A percentile compares a stretch with the other conserved stretches of the same genome.
Conservation (phyloP, 176 grass and related monocot genomes). For the Aegilops sharonensis region DNA sequence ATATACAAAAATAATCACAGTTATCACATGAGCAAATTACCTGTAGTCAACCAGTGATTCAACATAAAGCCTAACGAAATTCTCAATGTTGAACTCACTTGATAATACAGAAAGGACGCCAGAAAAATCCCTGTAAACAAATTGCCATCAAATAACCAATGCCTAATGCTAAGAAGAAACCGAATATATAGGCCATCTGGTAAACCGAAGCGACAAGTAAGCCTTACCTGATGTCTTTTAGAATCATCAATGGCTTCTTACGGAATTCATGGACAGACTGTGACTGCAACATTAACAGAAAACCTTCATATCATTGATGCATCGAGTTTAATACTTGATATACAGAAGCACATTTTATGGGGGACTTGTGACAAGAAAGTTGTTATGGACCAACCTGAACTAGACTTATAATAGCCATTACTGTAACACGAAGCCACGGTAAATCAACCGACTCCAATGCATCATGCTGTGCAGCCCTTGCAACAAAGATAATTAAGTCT, state of each 20-base stretch:
- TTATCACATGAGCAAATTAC: conserved; percentile 40
- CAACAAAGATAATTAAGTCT: conserved; percentile 72
- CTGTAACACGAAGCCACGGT: conserved; percentile 83
- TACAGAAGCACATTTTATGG: not conserved
- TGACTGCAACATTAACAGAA: conserved; percentile 66
- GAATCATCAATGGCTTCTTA: conserved; percentile 77
- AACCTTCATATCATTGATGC: conserved; percentile 3
- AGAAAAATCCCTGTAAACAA: conserved; percentile 71
- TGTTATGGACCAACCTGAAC: conserved; percentile 58
- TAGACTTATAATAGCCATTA: conserved; percentile 88
- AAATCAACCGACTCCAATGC: conserved; percentile 61
- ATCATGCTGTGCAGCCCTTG: conserved; percentile 64
- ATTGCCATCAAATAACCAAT: conserved; percentile 7
- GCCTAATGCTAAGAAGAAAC: conserved; percentile 3
- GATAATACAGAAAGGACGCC: conserved; percentile 73
- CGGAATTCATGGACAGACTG: conserved; percentile 56
- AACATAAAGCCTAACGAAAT: conserved; percentile 74
- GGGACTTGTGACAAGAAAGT: conserved; percentile 20
- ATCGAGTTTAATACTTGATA: not conserved
- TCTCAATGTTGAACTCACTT: conserved; percentile 75
- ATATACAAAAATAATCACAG: conserved; percentile 26
- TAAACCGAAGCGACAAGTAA: conserved; percentile 13
- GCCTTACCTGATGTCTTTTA: conserved; percentile 68
- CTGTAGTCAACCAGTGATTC: conserved; percentile 77
- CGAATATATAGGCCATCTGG: not conserved